Conservation (phyloP, 2,329 filamentous ascomycete species). For the Dothiorella sarmentorum region DNA sequence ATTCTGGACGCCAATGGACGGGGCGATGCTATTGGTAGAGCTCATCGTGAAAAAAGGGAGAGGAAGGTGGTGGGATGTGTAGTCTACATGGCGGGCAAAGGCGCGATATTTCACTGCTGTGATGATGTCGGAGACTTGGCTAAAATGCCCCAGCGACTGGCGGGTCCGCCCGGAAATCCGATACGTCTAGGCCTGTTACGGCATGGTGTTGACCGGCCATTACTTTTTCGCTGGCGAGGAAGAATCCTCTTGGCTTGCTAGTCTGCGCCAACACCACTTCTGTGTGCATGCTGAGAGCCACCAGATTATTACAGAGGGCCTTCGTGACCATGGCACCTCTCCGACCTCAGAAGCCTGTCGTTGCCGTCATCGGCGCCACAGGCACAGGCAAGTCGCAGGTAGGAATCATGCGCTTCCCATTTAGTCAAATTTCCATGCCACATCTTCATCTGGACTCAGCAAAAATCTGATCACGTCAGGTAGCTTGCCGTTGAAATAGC, state of each 20-base stretch:
- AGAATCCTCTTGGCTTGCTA: background rate
- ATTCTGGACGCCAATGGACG: slow-evolving; percentile 62
- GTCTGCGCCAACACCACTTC: background rate
- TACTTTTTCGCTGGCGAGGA: background rate
- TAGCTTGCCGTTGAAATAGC: slow-evolving; percentile 90
- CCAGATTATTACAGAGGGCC: background rate
- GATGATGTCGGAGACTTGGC: background rate
- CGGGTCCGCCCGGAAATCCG: background rate
- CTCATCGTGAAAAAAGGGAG: background rate
- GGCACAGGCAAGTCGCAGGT: slow-evolving; percentile 94
- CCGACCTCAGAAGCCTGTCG: slow-evolving; percentile 52
- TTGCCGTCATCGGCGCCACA: slow-evolving; percentile 83
- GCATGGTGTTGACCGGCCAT: background rate
- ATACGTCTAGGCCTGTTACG: background rate
- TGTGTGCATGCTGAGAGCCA: slow-evolving; percentile 5
- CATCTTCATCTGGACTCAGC: background rate
- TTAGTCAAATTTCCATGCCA: too few relatives aligned
- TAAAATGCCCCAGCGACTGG: background rate
- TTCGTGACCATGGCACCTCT: slow-evolving; percentile 5
- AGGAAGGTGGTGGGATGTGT: background rate
- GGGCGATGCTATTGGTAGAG: slow-evolving; percentile 3
- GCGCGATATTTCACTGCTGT: background rate
- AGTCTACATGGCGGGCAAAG: background rate
- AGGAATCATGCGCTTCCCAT: slow-evolving; percentile 28
- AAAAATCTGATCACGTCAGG: slow-evolving; percentile 36